Evolutionary conservation across 192 early-diverging fungal genomes (phyloP).

Genomic region (Coemansia brasiliensis): DNA sequence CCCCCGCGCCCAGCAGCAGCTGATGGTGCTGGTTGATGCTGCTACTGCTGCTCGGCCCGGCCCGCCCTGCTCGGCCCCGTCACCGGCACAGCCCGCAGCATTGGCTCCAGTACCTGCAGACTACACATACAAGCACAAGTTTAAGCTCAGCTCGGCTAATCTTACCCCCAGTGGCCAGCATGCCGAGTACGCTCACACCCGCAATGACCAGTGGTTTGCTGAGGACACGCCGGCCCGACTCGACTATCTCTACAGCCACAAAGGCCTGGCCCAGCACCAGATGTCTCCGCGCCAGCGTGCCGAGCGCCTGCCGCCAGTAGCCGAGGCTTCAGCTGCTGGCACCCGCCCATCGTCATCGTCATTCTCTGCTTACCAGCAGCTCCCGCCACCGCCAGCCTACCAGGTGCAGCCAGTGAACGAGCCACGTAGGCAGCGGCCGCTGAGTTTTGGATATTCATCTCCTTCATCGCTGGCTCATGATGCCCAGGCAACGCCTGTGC

Average conservation of each 20-base stretch:
- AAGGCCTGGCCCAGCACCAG: constrained; percentile 6
- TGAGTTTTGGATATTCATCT: constrained; percentile 4
- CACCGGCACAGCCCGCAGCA: not conserved
- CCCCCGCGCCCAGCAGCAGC: constrained; percentile 14
- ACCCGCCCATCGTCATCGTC: constrained; percentile 7
- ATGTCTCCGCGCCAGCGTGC: constrained; percentile 13
- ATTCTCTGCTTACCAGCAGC: not conserved
- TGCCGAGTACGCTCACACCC: constrained; percentile 34
- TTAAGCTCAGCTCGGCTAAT: constrained; percentile 4
- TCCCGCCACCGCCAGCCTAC: constrained; percentile 1
- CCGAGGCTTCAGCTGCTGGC: constrained; percentile 2
- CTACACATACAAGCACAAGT: constrained; percentile 3
- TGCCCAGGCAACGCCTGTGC: constrained; percentile 9
- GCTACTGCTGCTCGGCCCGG: constrained; percentile 24
- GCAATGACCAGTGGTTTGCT: constrained; percentile 49
- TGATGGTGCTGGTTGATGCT: constrained; percentile 41
- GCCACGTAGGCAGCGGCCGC: constrained; percentile 2
- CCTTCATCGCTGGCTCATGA: not conserved
- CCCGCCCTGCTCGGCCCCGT: constrained; percentile 1
- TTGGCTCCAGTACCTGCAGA: not conserved
- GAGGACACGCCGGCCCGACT: constrained; percentile 28
- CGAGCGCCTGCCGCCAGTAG: constrained; percentile 1
- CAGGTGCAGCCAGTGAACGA: not conserved
- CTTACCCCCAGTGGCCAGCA: constrained; percentile 4
- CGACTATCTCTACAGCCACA: constrained; percentile 35